Evolutionary conservation across 345 rosid species (phyloP), one percentile per base, ranked within the genome.

Genomic region (Ceriops zippeliana): DNA sequence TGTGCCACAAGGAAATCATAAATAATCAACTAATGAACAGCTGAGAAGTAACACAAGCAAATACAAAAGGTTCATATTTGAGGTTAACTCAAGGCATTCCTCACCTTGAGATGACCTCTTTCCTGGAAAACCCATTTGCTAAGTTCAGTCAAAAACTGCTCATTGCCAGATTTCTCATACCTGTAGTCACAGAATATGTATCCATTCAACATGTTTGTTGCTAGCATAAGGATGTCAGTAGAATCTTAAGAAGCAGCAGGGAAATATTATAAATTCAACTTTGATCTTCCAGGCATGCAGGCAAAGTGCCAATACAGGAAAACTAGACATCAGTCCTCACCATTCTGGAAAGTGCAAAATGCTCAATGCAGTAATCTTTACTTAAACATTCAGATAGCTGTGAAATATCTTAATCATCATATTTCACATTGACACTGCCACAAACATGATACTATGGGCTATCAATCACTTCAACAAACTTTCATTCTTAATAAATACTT

Each of bases 71-170:
- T 28, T 7, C 6, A 51, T 28, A 49, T 49, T 17, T 34, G 13
- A 54, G 31, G 24, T 27, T 13, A 26, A 32, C 30, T 68, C 20
- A 46, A 11, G 26, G 46, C 5, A 46, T 57, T 34, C 11, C 78
- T 73, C 61, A 88, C 88, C 92, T 82, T 81, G 32, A 87, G 72
- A 77, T 84, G 88, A 51, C 90, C 86, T 67, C 90, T 82, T 81
- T 87, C 92, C 65, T 84, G 88, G 76, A 84, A 85, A 69, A 87
- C 81, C 92, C 92, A 85, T 76, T 85, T 85, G 80, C 88, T 79
- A 66, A 87, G 73, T 73, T 84, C 92, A 52, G 81, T 81, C 67
- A 75, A 83, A 74, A 87, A 84, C 76, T 82, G 88, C 63, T 85
- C 86, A 32, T 87, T 84, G 34, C 88, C 89, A 56, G 87, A 87